These are phyloP conservation scores for Alnus glutinosa DNA, from an alignment of 306 rosid species.

Conservation along the genomic window DNA sequence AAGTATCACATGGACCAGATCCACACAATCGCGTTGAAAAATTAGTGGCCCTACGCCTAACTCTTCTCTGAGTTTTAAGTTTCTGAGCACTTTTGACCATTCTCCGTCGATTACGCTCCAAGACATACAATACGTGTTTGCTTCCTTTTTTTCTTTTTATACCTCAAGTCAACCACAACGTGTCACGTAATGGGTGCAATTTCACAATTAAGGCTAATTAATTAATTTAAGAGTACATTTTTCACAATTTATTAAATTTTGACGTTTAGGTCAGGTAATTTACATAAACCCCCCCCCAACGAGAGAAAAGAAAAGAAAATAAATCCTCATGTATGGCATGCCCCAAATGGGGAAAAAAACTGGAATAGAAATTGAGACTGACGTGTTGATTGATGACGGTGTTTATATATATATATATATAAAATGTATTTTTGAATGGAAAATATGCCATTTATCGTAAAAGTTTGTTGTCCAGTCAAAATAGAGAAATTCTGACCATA, in stretches of 20 bases:
- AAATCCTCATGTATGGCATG: not conserved
- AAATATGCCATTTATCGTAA: too few relatives aligned
- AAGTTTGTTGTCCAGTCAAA: too few relatives aligned
- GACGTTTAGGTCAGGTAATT: too few relatives aligned
- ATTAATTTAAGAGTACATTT: not conserved
- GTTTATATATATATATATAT: too few relatives aligned
- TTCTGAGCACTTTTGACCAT: constrained; percentile 8
- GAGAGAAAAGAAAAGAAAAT: not conserved
- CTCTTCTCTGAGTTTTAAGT: not conserved
- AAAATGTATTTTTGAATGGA: too few relatives aligned
- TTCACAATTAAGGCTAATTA: too few relatives aligned
- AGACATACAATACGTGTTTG: not conserved
- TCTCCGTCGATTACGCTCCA: not conserved
- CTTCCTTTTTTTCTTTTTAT: not conserved
- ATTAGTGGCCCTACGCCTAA: constrained; percentile 27
- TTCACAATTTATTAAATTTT: not conserved
- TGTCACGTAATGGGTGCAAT: too few relatives aligned
- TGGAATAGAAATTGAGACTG: not conserved
- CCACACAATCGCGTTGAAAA: not conserved
- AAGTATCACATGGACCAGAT: constrained; percentile 13
- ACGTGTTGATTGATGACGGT: not conserved
- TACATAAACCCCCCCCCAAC: too few relatives aligned
- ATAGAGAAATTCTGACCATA: too few relatives aligned
- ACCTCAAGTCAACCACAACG: not conserved
- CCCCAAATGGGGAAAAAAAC: not conserved